These are phyloP conservation scores for Cordyceps tenuipes DNA, from an alignment of 2,329 filamentous ascomycete genomes.

Conservation along the genomic window DNA sequence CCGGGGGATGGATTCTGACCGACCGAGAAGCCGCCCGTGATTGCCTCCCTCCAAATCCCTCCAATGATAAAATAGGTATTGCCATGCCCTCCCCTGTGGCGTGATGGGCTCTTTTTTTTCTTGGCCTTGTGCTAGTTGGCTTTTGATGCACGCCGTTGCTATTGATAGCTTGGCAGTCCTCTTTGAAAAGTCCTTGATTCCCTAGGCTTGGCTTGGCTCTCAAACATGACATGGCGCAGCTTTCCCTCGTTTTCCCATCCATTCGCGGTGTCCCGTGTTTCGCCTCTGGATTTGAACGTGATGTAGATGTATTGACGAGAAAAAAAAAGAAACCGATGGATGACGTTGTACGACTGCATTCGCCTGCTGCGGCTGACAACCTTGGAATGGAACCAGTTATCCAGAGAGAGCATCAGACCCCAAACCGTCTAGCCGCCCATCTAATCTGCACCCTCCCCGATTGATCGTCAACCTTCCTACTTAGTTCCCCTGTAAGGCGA, in stretches of 20 bases:
- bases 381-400: not conserved
- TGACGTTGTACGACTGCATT: not conserved
- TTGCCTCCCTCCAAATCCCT: not conserved
- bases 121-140: not conserved
- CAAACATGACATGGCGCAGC: no score
- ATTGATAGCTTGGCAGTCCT: not conserved
- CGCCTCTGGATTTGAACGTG: no score
- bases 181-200: no score
- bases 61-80: not conserved
- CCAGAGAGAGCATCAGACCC: not conserved
- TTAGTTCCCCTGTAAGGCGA: no score
- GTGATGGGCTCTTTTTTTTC: slow-evolving; percentile 5
- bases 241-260: no score
- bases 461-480: not conserved
- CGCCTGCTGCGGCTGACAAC: not conserved
- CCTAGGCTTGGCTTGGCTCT: no score
- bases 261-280: no score
- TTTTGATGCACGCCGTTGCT: not conserved
- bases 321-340: no score
- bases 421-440: not conserved
- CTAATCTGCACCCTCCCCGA: slow-evolving; percentile 3
- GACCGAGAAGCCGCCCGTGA: not conserved
- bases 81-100: not conserved
- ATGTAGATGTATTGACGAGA: no score
- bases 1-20: not conserved